Evolutionary conservation across 73 alveolate genomes (phyloP), one percentile per base, ranked within the genome.

Genomic region (Paraurostyla sp.): DNA sequence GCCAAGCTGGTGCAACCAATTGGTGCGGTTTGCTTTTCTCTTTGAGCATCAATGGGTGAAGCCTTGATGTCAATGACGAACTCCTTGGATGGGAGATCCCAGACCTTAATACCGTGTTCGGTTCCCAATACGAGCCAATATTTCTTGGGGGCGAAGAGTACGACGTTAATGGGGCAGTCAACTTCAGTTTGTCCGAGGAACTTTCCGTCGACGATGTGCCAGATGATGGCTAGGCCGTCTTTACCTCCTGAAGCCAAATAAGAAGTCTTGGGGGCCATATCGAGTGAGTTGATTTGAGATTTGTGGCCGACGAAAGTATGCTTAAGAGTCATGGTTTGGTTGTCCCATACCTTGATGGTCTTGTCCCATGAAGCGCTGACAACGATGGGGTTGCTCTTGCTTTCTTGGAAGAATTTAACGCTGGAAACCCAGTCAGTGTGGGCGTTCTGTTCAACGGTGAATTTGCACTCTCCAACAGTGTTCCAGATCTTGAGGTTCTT

Each of bases 181-280:
- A 95, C 96, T 46, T 95, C 99, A 46, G 68, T 63, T 87, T 94
- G 92, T 93, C 93, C 93, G 92, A 97, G 91, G 94, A 95, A 97
- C 73, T 92, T 95, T 68, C 98, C 96, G 88, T 96, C 96, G 59
- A 96, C 97, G 92, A 97, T 93, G 87, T 97, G 94, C 99, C 99
- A 97, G 60, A 97, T 91, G 95, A 97, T 95, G 88, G 94, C 91
- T 84, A 91, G 96, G 23, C 99, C 99, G 95, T 97, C 99, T 91
- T 96, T 96, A 0, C 99, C 99, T 16, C 99, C 99, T 27, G 98
- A 91, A 15, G 99, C 99, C 68, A 98, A 93, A 89, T 95, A 94
- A 57, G 89, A 73, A 38, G 96, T 92, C 58, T 95, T 97, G 51
- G 94, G 94, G 41, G 98, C 93, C 91, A 95, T 93, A 59, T 93